Conservation (phyloP, 805 yeast species). For the Teunomyces funiuensis region DNA sequence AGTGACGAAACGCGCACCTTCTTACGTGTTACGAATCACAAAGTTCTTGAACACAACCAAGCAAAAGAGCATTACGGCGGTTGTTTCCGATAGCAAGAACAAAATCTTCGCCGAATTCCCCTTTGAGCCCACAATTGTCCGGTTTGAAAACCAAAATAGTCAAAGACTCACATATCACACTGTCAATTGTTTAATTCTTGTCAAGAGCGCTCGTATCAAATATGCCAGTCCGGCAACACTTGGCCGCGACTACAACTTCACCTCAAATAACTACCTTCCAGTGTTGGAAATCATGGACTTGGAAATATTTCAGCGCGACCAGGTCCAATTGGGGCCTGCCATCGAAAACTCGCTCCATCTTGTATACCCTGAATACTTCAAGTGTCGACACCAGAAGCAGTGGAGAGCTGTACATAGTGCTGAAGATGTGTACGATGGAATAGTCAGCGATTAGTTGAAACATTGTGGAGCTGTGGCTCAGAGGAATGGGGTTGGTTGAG, state of each 20-base stretch:
- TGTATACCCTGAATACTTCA: neutral
- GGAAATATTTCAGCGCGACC: conserved; percentile 34
- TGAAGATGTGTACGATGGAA: conserved; percentile 6
- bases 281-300: conserved; percentile 31
- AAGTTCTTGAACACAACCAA: conserved; percentile 23
- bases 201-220: conserved; percentile 27
- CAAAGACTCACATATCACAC: conserved; percentile 37
- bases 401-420: neutral
- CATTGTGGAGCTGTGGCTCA: neutral
- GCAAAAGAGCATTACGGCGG: conserved; percentile 25
- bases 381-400: neutral
- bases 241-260: conserved; percentile 2
- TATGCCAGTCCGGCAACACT: conserved; percentile 15
- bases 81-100: conserved; percentile 33
- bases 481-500: no score
- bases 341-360: neutral
- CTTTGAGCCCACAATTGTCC: conserved; percentile 22
- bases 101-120: conserved; percentile 31
- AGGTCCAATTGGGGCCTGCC: conserved; percentile 12
- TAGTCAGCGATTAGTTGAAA: conserved; percentile 10
- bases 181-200: conserved; percentile 22
- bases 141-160: conserved; percentile 30
- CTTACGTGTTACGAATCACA: conserved; percentile 20
- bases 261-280: conserved; percentile 15
- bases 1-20: neutral